phyloP scores from a whole-genome alignment of 139 green algal species.

The Protoeuglena noctilucae region DNA sequence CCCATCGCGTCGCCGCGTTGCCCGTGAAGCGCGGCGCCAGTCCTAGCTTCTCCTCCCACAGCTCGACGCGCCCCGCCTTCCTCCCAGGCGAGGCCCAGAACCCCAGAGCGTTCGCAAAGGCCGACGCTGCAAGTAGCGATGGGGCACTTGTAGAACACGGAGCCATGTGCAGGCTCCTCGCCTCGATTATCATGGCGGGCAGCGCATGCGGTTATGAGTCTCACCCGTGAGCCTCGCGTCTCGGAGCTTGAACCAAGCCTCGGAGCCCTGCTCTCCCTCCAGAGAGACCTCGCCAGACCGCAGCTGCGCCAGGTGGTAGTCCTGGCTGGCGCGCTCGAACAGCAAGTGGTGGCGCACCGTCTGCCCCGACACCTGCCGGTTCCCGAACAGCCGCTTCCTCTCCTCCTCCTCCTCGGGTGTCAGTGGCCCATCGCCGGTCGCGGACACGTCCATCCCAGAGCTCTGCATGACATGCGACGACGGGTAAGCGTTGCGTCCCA shows the following conservation, averaged over 20 bases:
- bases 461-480: no score
- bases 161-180: not conserved
- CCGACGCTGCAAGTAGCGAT: conserved; percentile 13
- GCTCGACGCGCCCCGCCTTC: conserved; percentile 19
- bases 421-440: no score
- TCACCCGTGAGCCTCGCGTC: conserved; percentile 35
- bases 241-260: conserved; percentile 27
- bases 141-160: not conserved
- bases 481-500: no score
- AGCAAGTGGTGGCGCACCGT: no score
- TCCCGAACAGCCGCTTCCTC: no score
- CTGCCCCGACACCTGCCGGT: no score
- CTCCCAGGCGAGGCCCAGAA: conserved; percentile 8
- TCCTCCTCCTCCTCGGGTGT: no score
- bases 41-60: conserved; percentile 63
- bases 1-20: conserved; percentile 51
- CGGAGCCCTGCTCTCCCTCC: conserved; percentile 31
- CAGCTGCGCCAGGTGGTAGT: no score
- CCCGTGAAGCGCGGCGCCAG: conserved; percentile 34
- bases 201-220: no score
- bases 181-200: conserved; percentile 20
- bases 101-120: conserved; percentile 35
- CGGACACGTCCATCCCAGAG: no score
- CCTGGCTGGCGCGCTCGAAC: no score
- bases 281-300: no score